phyloP scores from a whole-genome alignment of 495 filamentous ascomycete genomes.

The Tuber aestivum region DNA sequence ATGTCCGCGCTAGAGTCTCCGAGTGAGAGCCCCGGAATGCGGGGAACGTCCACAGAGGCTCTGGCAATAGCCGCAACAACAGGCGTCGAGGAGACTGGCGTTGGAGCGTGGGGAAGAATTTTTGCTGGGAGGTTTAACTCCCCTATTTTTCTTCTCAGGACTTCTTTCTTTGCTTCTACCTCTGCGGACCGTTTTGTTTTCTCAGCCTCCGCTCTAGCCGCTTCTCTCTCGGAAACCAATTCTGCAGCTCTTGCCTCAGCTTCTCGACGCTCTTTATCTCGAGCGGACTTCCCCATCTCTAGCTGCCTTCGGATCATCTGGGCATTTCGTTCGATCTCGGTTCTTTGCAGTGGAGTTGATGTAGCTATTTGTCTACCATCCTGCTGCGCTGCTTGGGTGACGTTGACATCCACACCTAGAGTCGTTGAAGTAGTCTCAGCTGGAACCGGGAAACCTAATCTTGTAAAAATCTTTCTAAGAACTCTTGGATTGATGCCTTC shows the following conservation, averaged over 20 bases:
- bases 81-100: conserved; percentile 39
- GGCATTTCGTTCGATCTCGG: conserved; percentile 36
- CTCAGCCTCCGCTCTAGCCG: conserved; percentile 37
- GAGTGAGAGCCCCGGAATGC: conserved; percentile 38
- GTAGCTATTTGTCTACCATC: conserved; percentile 1
- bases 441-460: conserved; percentile 54
- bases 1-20: conserved; percentile 27
- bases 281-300: conserved; percentile 29
- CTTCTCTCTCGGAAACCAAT: conserved; percentile 36
- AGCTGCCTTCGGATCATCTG: conserved; percentile 35
- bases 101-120: conserved; percentile 29
- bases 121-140: conserved; percentile 39
- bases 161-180: conserved; percentile 52
- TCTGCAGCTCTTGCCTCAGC: conserved; percentile 40
- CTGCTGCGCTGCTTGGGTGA: conserved; percentile 23
- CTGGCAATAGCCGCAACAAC: conserved; percentile 32
- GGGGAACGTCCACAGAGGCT: conserved; percentile 18
- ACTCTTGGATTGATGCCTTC: conserved; percentile 63
- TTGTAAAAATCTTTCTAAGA: conserved; percentile 59
- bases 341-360: conserved; percentile 7
- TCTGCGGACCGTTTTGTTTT: conserved; percentile 37
- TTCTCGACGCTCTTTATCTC: conserved; percentile 38
- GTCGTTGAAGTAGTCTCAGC: conserved; percentile 26
- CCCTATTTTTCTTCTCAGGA: conserved; percentile 47
- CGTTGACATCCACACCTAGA: conserved; percentile 30